Percentiles rank a stretch among this genome's conserved stretches.
These are phyloP conservation scores for Colletotrichum destructivum DNA, from an alignment of 2,329 filamentous ascomycete species.

Conservation along the genomic window DNA sequence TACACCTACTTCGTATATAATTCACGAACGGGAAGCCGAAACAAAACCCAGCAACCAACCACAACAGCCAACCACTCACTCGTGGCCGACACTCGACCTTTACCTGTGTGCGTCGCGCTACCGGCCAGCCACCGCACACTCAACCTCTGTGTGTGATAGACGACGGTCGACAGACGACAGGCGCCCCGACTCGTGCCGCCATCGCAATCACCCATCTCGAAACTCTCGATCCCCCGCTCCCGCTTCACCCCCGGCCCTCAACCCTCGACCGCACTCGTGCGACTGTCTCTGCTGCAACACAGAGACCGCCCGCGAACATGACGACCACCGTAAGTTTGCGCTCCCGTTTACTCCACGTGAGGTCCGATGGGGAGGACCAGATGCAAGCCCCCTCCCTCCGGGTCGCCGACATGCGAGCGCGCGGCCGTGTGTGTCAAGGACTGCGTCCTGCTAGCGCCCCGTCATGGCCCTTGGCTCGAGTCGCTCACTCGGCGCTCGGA, in stretches of 20 bases:
- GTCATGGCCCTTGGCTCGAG: slow-evolving; percentile 37
- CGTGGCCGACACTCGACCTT: neutral
- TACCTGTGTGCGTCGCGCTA: neutral
- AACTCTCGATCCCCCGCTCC: slow-evolving; percentile 22
- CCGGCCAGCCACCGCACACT: slow-evolving; percentile 6
- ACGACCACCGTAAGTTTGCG: slow-evolving; percentile 55
- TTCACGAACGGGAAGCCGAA: slow-evolving; percentile 28
- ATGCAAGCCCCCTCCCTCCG: slow-evolving; percentile 17
- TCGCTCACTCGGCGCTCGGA: slow-evolving; percentile 38
- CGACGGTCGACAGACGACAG: neutral
- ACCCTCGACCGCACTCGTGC: slow-evolving; percentile 46
- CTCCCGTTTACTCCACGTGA: slow-evolving; percentile 37
- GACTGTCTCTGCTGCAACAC: slow-evolving; percentile 44
- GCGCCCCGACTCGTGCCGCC: neutral
- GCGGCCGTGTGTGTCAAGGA: slow-evolving; percentile 55
- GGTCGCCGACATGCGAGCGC: slow-evolving; percentile 45
- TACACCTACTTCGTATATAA: slow-evolving; percentile 40
- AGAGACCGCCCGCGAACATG: slow-evolving; percentile 48
- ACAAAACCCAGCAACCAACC: slow-evolving; percentile 12
- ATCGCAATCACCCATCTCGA: slow-evolving; percentile 15
- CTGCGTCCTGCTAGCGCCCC: slow-evolving; percentile 52
- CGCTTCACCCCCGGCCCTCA: slow-evolving; percentile 7
- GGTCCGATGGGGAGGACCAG: slow-evolving; percentile 31
- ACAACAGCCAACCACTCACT: slow-evolving; percentile 11
- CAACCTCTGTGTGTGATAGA: slow-evolving; percentile 3